Evolutionary conservation across 768 basidiomycete species (phyloP).

Genomic region (Phylloporus sp.): DNA sequence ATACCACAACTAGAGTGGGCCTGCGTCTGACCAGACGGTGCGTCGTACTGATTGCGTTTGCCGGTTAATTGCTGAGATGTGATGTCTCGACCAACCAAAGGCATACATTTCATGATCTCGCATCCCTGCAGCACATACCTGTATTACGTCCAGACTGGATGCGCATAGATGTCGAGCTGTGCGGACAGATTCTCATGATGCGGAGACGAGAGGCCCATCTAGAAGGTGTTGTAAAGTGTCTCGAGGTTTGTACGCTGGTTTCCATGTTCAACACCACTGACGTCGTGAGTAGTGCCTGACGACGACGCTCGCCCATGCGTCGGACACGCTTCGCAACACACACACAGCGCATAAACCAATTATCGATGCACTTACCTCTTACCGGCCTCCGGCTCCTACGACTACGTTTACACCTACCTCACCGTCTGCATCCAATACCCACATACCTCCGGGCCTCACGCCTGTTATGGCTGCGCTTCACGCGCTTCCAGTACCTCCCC

Average conservation of each 20-base stretch:
- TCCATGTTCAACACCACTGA: constrained; percentile 12
- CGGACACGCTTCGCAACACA: constrained; percentile 53
- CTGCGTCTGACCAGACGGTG: constrained; percentile 27
- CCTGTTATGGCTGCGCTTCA: constrained; percentile 36
- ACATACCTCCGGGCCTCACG: constrained; percentile 8
- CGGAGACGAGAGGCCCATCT: constrained; percentile 64
- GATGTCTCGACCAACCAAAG: constrained; percentile 34
- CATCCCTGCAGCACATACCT: constrained; percentile 43
- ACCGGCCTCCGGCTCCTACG: constrained; percentile 7
- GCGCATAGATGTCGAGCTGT: constrained; percentile 76
- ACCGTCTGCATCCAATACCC: constrained; percentile 1
- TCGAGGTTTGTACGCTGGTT: constrained; percentile 40
- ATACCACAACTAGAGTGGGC: constrained; percentile 5
- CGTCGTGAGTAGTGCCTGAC: constrained; percentile 43
- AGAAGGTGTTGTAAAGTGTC: constrained; percentile 55
- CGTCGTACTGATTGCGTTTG: constrained; percentile 1
- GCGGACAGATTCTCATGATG: constrained; percentile 71
- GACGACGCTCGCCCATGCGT: constrained; percentile 49
- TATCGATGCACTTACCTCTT: constrained; percentile 42
- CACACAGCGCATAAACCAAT: constrained; percentile 50
- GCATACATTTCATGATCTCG: constrained; percentile 63
- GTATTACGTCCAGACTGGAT: constrained; percentile 60
- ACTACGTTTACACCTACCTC: not conserved
- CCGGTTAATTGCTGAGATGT: not conserved
- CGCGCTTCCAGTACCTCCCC: constrained; percentile 19